Conservation (phyloP, 2,329 filamentous ascomycete genomes). For the Bipolaris oryzae region DNA sequence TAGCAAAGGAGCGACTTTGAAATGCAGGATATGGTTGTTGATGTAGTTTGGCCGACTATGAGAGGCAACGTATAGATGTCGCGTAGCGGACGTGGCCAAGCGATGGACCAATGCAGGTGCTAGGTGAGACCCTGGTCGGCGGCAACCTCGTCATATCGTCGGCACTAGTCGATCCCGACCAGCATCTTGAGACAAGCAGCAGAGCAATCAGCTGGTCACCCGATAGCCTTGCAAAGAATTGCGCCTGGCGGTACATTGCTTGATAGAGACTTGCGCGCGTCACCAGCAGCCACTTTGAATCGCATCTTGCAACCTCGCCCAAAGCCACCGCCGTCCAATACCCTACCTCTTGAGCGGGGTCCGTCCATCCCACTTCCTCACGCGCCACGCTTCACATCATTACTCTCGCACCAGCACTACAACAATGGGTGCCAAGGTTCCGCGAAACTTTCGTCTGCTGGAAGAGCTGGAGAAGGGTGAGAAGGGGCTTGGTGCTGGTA, state of each 20-base stretch:
- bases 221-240: slow-evolving; percentile 11
- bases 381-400: slow-evolving; percentile 22
- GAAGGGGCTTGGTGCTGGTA: slow-evolving; percentile 92
- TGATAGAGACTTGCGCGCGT: slow-evolving; percentile 3
- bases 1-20: slow-evolving; percentile 12
- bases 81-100: slow-evolving; percentile 27
- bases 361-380: slow-evolving; percentile 36
- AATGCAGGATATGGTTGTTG: slow-evolving; percentile 2
- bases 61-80: slow-evolving; percentile 22
- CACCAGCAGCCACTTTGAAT: slow-evolving; percentile 1
- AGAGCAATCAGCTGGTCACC: slow-evolving; percentile 16
- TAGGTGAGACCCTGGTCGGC: slow-evolving; percentile 19
- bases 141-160: slow-evolving; percentile 21
- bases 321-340: slow-evolving; percentile 10
- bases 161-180: slow-evolving; percentile 16
- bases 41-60: slow-evolving; percentile 26
- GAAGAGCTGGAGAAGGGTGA: slow-evolving; percentile 99
- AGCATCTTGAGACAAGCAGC: slow-evolving; percentile 19
- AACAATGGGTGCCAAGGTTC: slow-evolving; percentile 74
- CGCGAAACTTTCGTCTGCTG: slow-evolving; percentile 92
- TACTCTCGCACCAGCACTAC: slow-evolving; percentile 15
- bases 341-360: slow-evolving; percentile 40
- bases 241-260: slow-evolving; percentile 1
- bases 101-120: slow-evolving; percentile 15
- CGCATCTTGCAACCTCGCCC: neutral